Percentiles rank a stretch among this genome's conserved stretches.
Conservation (phyloP, 345 rosid genomes). For the Salix suchowensis region DNA sequence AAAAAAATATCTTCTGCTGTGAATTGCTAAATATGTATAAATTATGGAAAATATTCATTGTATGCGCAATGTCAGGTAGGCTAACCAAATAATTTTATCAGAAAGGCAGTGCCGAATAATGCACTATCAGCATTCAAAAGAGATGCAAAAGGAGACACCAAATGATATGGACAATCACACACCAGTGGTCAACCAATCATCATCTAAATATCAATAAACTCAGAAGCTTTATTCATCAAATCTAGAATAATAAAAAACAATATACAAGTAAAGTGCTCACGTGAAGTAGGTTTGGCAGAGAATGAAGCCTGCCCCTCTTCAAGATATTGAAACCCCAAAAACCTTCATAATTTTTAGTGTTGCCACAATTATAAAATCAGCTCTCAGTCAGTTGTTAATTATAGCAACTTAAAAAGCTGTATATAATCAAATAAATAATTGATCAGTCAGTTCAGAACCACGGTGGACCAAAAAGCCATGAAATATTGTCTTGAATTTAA, state of each 20-base stretch:
- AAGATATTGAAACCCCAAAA: conserved; percentile 62
- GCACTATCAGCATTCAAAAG: neutral
- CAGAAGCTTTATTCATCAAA: neutral
- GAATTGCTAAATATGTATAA: neutral
- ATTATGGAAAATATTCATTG: neutral
- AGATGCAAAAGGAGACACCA: neutral
- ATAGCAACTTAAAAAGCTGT: neutral
- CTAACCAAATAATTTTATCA: neutral
- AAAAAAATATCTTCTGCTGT: neutral
- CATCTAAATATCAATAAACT: neutral
- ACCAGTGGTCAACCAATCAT: neutral
- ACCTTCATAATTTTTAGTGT: conserved; percentile 52
- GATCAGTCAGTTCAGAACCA: neutral
- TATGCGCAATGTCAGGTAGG: neutral
- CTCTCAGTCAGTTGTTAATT: conserved; percentile 11
- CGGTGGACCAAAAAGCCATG: neutral
- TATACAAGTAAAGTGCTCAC: conserved; percentile 32
- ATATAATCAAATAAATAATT: neutral
- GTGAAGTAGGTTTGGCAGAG: conserved; percentile 24
- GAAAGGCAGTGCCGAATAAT: neutral
- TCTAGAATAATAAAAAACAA: conserved; percentile 4
- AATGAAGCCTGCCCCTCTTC: conserved; percentile 36
- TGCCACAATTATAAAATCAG: conserved; percentile 16
- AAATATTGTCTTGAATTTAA: neutral
- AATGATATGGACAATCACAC: neutral